Conservation (phyloP, 306 rosid genomes). For the Amphicarpaea edgeworthii region DNA sequence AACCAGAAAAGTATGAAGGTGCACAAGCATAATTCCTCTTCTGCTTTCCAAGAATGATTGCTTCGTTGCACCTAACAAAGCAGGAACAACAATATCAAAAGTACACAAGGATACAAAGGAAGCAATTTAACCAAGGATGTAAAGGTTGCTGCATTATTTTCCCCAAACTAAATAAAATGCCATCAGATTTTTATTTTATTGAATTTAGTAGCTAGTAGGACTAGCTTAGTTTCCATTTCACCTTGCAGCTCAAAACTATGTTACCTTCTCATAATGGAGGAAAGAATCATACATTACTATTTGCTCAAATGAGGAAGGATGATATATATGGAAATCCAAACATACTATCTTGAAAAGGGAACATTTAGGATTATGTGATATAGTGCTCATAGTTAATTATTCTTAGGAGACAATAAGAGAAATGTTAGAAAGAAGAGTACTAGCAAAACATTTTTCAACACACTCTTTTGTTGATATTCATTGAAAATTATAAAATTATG, state of each 20-base stretch:
- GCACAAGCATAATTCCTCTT: slow-evolving; percentile 67
- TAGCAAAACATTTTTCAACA: no score
- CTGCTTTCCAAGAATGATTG: slow-evolving; percentile 52
- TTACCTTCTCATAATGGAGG: not conserved
- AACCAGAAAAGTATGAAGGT: slow-evolving; percentile 63
- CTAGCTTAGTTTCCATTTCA: not conserved
- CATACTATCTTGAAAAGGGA: not conserved
- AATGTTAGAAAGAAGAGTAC: no score
- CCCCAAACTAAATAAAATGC: no score
- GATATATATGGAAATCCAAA: not conserved
- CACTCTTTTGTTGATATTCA: no score
- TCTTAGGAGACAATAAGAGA: no score
- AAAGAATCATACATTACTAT: no score
- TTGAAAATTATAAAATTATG: no score
- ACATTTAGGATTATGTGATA: not conserved
- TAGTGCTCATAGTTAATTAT: not conserved
- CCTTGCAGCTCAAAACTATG: not conserved
- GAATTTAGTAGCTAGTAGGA: no score
- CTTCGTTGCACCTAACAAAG: slow-evolving; percentile 58
- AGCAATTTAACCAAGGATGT: not conserved
- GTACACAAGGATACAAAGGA: not conserved
- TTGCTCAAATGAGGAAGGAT: no score
- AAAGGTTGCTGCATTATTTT: not conserved
- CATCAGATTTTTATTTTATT: no score
- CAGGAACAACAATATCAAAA: slow-evolving; percentile 21